These are phyloP conservation scores for Pseudogymnoascus sp. DNA, from an alignment of 2,329 filamentous ascomycete genomes.

Conservation along the genomic window DNA sequence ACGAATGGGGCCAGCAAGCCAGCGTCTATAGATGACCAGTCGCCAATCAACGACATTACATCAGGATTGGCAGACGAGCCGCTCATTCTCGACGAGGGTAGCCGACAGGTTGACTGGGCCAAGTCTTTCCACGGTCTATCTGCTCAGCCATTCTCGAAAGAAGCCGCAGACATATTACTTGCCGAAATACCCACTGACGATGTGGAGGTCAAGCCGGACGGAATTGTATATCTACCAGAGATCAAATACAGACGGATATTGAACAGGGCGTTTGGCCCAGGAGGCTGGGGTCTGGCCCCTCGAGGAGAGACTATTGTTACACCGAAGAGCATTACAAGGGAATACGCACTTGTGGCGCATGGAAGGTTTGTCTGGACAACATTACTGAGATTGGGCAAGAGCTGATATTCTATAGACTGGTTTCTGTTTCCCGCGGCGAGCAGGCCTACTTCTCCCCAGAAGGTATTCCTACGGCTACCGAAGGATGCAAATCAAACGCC, in stretches of 20 bases:
- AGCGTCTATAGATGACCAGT: conserved; percentile 44
- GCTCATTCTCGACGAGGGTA: conserved; percentile 40
- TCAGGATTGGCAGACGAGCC: conserved; percentile 47
- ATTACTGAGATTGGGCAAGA: background rate
- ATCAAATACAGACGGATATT: conserved; percentile 94
- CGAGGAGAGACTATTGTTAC: conserved; percentile 66
- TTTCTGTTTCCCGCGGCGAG: conserved; percentile 88
- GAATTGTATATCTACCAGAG: conserved; percentile 91
- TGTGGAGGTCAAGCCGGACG: conserved; percentile 96
- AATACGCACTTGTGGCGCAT: conserved; percentile 85
- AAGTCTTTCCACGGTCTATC: conserved; percentile 66
- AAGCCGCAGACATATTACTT: conserved; percentile 55
- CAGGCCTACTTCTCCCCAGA: conserved; percentile 89
- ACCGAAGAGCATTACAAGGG: conserved; percentile 61
- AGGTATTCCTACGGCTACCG: conserved; percentile 85
- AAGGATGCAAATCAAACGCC: conserved; percentile 96
- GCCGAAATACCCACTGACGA: conserved; percentile 63
- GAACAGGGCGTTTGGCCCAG: conserved; percentile 87
- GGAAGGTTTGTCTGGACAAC: conserved; percentile 59
- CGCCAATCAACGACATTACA: conserved; percentile 36
- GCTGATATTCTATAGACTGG: conserved; percentile 54
- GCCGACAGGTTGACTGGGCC: conserved; percentile 63
- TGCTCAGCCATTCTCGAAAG: conserved; percentile 55
- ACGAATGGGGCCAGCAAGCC: conserved; percentile 39
- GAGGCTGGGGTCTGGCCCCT: conserved; percentile 91